Conservation (phyloP, 257 asterid genomes). For the Solanum megistacrolobum region DNA sequence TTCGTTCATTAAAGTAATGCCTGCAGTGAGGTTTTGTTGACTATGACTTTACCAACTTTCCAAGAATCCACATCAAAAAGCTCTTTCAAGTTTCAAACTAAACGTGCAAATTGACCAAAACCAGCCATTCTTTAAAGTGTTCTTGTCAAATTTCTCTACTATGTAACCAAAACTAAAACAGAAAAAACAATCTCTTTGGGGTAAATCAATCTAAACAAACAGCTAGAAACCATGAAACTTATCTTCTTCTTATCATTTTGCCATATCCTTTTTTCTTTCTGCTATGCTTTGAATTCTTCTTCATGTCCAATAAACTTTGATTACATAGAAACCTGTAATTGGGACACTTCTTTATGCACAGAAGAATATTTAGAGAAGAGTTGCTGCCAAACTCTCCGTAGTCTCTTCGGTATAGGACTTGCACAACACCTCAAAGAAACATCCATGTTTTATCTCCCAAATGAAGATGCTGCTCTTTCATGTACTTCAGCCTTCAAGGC, state of each 20-base stretch:
- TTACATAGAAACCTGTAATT: constrained; percentile 43
- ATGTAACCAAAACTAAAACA: not conserved
- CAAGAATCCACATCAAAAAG: not conserved
- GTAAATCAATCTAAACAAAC: not conserved
- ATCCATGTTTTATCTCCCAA: constrained; percentile 41
- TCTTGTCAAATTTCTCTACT: not conserved
- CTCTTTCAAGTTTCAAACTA: not conserved
- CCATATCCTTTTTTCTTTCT: not conserved
- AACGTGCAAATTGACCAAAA: not conserved
- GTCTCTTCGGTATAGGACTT: constrained; percentile 42
- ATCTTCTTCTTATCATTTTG: not conserved
- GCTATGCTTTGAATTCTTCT: constrained; percentile 12
- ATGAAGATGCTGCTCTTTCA: constrained; percentile 26
- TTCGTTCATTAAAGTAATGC: not conserved
- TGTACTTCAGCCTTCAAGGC: constrained; percentile 21
- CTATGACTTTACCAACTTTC: not conserved
- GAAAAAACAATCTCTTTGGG: not conserved
- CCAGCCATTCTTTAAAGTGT: not conserved
- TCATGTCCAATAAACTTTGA: constrained; percentile 41
- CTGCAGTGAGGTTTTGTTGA: not conserved
- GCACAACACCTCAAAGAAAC: constrained; percentile 30
- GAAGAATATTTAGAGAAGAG: constrained; percentile 13
- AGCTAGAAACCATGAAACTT: not conserved
- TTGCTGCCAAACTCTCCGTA: constrained; percentile 51
- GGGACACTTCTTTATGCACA: constrained; percentile 45